Conservation (phyloP, 2,329 filamentous ascomycete genomes). For the Pseudogymnoascus sp. region DNA sequence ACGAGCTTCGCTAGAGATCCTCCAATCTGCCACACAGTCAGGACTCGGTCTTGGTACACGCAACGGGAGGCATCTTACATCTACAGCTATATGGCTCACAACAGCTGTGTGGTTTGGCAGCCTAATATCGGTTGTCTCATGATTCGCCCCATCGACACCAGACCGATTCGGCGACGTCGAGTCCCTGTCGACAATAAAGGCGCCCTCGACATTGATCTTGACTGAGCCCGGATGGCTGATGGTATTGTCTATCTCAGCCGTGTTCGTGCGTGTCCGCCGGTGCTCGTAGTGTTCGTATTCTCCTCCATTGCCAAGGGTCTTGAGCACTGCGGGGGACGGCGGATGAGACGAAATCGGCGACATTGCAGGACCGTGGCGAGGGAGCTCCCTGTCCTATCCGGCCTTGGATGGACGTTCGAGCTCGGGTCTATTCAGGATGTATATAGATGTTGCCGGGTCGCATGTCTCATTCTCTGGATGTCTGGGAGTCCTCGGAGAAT, state of each 20-base stretch:
- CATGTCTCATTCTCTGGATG: background rate
- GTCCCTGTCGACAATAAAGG: conserved; percentile 89
- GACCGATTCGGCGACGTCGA: conserved; percentile 41
- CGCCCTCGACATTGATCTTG: conserved; percentile 92
- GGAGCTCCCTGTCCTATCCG: conserved; percentile 5
- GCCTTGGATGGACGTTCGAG: conserved; percentile 3
- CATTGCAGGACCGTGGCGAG: background rate
- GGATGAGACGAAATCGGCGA: background rate
- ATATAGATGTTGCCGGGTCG: background rate
- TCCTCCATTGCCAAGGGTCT: conserved; percentile 6
- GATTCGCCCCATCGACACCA: conserved; percentile 40
- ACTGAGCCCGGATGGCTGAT: conserved; percentile 62
- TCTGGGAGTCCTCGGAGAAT: background rate
- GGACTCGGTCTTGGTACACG: conserved; percentile 3
- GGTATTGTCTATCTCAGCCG: conserved; percentile 30
- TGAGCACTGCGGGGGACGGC: background rate
- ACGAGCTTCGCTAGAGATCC: conserved; percentile 94
- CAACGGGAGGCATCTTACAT: conserved; percentile 53
- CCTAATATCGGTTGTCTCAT: conserved; percentile 88
- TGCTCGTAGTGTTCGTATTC: conserved; percentile 4
- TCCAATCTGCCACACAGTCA: conserved; percentile 60
- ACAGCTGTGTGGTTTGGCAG: conserved; percentile 90
- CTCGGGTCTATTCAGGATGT: conserved; percentile 4
- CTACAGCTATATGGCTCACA: conserved; percentile 93
- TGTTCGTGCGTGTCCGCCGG: conserved; percentile 26